Base-by-base conservation (phyloP, 2,329 filamentous ascomycete genomes). In the Talaromyces verruculosus region DNA sequence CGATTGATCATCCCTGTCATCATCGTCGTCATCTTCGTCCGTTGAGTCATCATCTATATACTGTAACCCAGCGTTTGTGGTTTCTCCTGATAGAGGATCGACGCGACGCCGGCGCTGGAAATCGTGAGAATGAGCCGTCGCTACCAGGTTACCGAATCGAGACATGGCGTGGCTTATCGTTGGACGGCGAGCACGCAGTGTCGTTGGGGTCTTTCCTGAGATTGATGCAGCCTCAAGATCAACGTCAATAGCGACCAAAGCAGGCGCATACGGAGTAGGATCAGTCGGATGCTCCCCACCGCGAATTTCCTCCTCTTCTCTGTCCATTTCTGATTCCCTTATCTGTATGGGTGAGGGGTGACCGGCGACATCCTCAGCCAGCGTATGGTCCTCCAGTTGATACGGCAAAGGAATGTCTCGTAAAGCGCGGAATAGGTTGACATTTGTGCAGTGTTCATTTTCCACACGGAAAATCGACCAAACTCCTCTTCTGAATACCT, bases 391-490 rank as follows among this genome's bases (percentile, higher is more conserved):
- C 28, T 67, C 65, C 28, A 85, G 59, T 13, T 87, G 84, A 75
- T 97, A 98, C 0, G 94, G 94, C 0, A 98, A 83, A 0, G 92
- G 92, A 0, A 96, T 86, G 72, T 97, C 93, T 65, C 94, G 86
- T 1, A 89, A 92, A 3, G 95, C 95, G 69, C 96, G 93, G 84
- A 96, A 96, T 70, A 92, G 88, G 19, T 88, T 87, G 1, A 99
- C 94, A 72, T 97, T 97, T 64, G 90, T 89, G 79, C 93, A 97
- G 79, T 99, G 95, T 73, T 99, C 95, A 77, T 99, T 99, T 78
- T 99, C 95, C 30, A 99, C 93, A 47, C 95, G 91, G 76, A 99
- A 91, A 3, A 98, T 83, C 0, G 90, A 89, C 95, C 95, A 99
- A 74, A 97, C 87, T 68, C 92, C 93, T 75, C 95, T 84, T 37